phyloP scores from a whole-genome alignment of 768 basidiomycete species.

The Sistotremastrum suecicum region DNA sequence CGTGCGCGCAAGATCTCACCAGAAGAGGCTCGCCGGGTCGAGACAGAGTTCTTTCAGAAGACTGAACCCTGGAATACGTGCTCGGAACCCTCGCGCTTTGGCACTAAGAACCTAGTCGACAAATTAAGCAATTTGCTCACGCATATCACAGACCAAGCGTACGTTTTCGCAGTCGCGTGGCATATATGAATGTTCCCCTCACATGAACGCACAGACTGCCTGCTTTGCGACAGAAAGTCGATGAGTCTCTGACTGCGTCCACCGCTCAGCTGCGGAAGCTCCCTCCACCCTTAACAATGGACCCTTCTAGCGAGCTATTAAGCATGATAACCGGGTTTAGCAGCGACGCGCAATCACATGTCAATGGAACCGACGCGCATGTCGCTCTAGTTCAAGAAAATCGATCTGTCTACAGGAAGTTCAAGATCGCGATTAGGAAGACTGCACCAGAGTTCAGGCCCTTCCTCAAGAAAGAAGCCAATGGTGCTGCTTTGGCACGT shows the following conservation, averaged over 20 bases:
- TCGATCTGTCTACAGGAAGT: constrained; percentile 17
- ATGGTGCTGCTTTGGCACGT: neutral
- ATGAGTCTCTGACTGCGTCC: constrained; percentile 23
- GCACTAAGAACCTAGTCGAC: constrained; percentile 36
- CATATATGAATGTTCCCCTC: neutral
- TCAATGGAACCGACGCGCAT: constrained; percentile 19
- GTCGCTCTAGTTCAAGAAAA: constrained; percentile 25
- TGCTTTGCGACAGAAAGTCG: constrained; percentile 24
- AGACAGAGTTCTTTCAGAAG: constrained; percentile 30
- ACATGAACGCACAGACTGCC: constrained; percentile 28
- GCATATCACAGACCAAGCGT: constrained; percentile 39
- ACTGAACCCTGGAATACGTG: constrained; percentile 40
- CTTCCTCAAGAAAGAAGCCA: constrained; percentile 4
- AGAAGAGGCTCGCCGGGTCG: constrained; percentile 22
- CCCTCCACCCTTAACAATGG: constrained; percentile 22
- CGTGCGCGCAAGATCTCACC: constrained; percentile 25
- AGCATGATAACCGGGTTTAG: constrained; percentile 31
- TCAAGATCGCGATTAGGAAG: constrained; percentile 20
- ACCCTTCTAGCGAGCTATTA: constrained; percentile 34
- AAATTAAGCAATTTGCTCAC: constrained; percentile 40
- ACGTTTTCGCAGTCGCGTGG: constrained; percentile 9
- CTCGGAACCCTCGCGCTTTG: constrained; percentile 34
- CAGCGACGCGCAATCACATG: constrained; percentile 18
- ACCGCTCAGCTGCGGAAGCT: constrained; percentile 21
- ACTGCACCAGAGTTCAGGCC: constrained; percentile 31